Evolutionary conservation across 495 filamentous ascomycete species (phyloP).

Genomic region (Neurospora sp.): DNA sequence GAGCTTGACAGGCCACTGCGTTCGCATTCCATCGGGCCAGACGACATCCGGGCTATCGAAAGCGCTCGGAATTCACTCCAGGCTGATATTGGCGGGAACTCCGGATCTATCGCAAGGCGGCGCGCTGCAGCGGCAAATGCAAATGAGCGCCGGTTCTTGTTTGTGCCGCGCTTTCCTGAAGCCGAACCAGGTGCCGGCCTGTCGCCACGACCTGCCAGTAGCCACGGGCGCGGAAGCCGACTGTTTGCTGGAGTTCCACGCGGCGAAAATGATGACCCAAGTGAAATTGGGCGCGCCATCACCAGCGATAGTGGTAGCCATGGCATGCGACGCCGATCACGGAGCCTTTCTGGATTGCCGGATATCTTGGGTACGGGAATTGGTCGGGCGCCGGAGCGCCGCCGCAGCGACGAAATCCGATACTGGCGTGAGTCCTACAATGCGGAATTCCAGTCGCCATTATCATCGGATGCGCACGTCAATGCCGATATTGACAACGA

Average conservation of each 20-base stretch:
- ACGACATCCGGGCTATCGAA: slow-evolving; percentile 35
- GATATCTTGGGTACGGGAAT: slow-evolving; percentile 15
- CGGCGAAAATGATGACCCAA: slow-evolving; percentile 26
- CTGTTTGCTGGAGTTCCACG: background rate
- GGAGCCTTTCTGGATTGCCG: slow-evolving; percentile 43
- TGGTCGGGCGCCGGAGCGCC: slow-evolving; percentile 20
- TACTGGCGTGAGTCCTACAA: slow-evolving; percentile 48
- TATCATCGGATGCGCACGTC: slow-evolving; percentile 34
- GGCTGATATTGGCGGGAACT: slow-evolving; percentile 17
- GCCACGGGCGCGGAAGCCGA: slow-evolving; percentile 34
- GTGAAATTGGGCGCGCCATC: slow-evolving; percentile 43
- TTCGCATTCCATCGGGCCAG: slow-evolving; percentile 44
- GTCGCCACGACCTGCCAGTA: slow-evolving; percentile 44
- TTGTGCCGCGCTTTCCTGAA: slow-evolving; percentile 17
- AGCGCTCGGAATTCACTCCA: slow-evolving; percentile 39
- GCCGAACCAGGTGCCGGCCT: slow-evolving; percentile 36
- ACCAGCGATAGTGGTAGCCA: slow-evolving; percentile 31
- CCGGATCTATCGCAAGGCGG: slow-evolving; percentile 2
- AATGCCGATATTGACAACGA: slow-evolving; percentile 30
- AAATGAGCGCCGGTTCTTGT: slow-evolving; percentile 26
- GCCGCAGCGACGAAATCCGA: slow-evolving; percentile 47
- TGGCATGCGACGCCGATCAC: slow-evolving; percentile 37
- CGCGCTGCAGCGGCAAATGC: slow-evolving; percentile 28
- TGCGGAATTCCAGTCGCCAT: slow-evolving; percentile 34
- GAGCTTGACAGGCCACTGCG: slow-evolving; percentile 42